Evolutionary conservation across 352 stramenopile genomes (phyloP).

Genomic region (Globisporangium middletonii): DNA sequence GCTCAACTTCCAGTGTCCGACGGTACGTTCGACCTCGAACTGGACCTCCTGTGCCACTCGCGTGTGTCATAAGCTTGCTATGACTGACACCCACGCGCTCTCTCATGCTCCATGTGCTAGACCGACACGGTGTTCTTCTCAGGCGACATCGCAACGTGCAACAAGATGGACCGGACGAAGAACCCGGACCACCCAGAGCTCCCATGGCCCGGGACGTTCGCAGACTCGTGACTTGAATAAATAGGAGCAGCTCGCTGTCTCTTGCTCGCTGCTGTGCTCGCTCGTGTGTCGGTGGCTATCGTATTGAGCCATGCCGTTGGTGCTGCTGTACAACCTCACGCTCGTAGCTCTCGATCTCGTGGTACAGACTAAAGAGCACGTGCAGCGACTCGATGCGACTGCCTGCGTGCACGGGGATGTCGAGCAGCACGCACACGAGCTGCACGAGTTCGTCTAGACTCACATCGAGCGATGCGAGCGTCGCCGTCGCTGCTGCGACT

Average conservation of each 20-base stretch:
- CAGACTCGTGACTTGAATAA: constrained; percentile 26
- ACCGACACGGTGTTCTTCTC: constrained; percentile 75
- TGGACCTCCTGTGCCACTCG: not conserved
- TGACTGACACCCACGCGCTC: not conserved
- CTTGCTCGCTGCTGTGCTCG: not conserved
- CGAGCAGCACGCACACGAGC: constrained; percentile 86
- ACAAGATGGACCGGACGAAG: constrained; percentile 62
- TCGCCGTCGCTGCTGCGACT: constrained; percentile 8
- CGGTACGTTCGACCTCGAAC: constrained; percentile 30
- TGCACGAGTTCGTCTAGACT: constrained; percentile 77
- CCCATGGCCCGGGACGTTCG: constrained; percentile 74
- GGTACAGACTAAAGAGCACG: constrained; percentile 89
- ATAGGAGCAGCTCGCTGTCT: constrained; percentile 1
- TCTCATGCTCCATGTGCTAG: constrained; percentile 15
- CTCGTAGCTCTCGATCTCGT: constrained; percentile 65
- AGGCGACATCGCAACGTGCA: constrained; percentile 56
- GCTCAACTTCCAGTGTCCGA: constrained; percentile 78
- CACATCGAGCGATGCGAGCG: constrained; percentile 68
- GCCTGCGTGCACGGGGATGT: constrained; percentile 87
- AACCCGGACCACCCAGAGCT: constrained; percentile 64
- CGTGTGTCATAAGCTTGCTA: not conserved
- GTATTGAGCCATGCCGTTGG: constrained; percentile 3
- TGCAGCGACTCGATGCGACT: constrained; percentile 88
- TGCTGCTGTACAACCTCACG: constrained; percentile 26
- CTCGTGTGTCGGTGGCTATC: constrained; percentile 7